phyloP scores from a whole-genome alignment of 192 early-diverging fungal genomes.

The Podila epigama region DNA sequence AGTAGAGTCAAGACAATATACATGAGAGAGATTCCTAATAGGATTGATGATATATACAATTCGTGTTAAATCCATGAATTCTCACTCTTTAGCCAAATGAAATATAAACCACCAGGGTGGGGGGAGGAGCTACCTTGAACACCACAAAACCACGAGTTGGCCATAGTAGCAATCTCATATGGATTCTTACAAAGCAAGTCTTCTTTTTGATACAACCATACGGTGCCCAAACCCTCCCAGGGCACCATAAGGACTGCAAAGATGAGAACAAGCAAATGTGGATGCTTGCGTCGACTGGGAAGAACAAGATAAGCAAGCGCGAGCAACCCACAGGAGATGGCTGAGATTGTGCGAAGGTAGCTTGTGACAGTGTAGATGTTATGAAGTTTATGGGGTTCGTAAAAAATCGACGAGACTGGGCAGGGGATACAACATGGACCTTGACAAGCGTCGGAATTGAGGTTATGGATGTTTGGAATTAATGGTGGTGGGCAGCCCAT shows the following conservation, averaged over 20 bases:
- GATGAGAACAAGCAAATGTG: conserved; percentile 20
- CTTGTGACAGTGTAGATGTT: conserved; percentile 18
- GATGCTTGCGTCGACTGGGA: conserved; percentile 24
- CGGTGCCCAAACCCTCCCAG: conserved; percentile 14
- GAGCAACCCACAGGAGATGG: conserved; percentile 3
- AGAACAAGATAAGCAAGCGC: background rate
- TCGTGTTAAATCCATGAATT: too few relatives aligned
- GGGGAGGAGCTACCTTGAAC: too few relatives aligned
- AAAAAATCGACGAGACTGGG: conserved; percentile 20
- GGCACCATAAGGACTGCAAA: conserved; percentile 11
- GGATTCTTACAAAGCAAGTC: conserved; percentile 22
- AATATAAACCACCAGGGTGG: too few relatives aligned
- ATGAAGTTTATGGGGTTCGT: conserved; percentile 15
- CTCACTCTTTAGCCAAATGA: too few relatives aligned
- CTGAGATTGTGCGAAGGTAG: conserved; percentile 15
- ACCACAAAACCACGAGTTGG: conserved; percentile 39
- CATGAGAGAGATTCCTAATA: conserved; percentile 13
- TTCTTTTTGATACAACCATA: conserved; percentile 15
- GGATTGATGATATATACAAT: background rate
- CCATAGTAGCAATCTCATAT: conserved; percentile 21
- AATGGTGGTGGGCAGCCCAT: conserved; percentile 28
- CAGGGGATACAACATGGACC: conserved; percentile 31
- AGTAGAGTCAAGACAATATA: conserved; percentile 18
- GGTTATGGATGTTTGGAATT: conserved; percentile 3
- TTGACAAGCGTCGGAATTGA: conserved; percentile 6